Evolutionary conservation across 192 early-diverging fungal genomes (phyloP), one percentile per base, ranked within the genome.

Genomic region (Coemansia nantahalensis): DNA sequence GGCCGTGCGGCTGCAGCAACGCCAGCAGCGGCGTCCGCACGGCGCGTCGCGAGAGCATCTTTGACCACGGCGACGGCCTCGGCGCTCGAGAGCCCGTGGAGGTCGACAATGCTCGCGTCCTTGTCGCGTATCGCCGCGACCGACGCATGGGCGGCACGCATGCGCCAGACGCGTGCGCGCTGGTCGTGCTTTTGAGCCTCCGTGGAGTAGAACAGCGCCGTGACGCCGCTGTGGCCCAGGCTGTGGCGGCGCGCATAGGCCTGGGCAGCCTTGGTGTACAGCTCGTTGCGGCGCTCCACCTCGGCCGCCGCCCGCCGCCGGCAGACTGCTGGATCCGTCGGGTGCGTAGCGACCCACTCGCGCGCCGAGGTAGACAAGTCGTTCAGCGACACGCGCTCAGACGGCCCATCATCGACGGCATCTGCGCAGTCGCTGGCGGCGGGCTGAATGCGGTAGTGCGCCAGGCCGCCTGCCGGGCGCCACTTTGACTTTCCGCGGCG

Each of bases 31-130:
- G 41, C 43, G 11, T 13, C 17, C 0, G 15, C n/a, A 22, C 42
- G 40, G 84, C 85, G 87, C 28, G 80, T 60, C 4, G 69, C 76
- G 8, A 82, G 72, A 7, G 79, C 79, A 45, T 86, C 84, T 56
- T 68, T 55, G 0, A 81, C 78, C 12, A 89, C 57, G 10, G 72
- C 76, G 5, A 80, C 54, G 0, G 87, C 85, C 54, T 89, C 85
- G 0, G 59, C 52, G 3, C 85, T 74, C 0, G 78, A 84, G 21
- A 87, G 59, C 0, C 87, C 87, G 41, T 89, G 87, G 14, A 89
- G 66, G 61, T 89, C 87, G 3, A 89, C 59, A 24, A 87, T 52
- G 55, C 78, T 74, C 13, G 78, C 70, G 51, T 82, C 69, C 14
- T 70, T 78, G 38, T 54, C 59, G 14, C 40, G 59, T 41, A 78